Conservation (phyloP, 495 filamentous ascomycete species). For the Apiosordaria backusii region DNA sequence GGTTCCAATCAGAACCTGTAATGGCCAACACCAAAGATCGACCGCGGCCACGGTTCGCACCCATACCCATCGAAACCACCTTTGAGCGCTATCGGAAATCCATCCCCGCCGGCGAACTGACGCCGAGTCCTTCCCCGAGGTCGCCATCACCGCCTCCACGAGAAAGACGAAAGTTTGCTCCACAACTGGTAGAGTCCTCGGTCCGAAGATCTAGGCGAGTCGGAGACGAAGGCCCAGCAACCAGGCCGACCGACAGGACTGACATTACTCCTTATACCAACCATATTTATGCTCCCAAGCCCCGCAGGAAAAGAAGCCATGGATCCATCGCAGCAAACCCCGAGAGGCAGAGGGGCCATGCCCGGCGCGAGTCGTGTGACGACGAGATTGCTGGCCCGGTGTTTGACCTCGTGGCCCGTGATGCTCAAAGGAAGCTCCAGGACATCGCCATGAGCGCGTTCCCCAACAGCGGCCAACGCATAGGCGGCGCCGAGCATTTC, state of each 20-base stretch:
- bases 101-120: slow-evolving; percentile 44
- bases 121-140: slow-evolving; percentile 50
- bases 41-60: slow-evolving; percentile 50
- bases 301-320: slow-evolving; percentile 30
- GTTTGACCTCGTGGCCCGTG: slow-evolving; percentile 68
- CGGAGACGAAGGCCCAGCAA: slow-evolving; percentile 50
- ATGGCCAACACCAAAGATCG: slow-evolving; percentile 30
- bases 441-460: slow-evolving; percentile 49
- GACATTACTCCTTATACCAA: slow-evolving; percentile 57
- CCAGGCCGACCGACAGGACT: slow-evolving; percentile 52
- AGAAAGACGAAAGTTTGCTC: slow-evolving; percentile 52
- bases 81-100: slow-evolving; percentile 50
- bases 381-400: slow-evolving; percentile 70
- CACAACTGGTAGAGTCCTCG: slow-evolving; percentile 66
- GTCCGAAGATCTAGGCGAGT: slow-evolving; percentile 52
- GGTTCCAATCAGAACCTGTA: slow-evolving; percentile 4
- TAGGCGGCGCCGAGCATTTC: slow-evolving; percentile 53
- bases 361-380: slow-evolving; percentile 60
- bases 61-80: slow-evolving; percentile 59
- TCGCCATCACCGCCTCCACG: slow-evolving; percentile 31
- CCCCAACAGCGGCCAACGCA: slow-evolving; percentile 44
- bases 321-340: slow-evolving; percentile 23
- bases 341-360: slow-evolving; percentile 25
- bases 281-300: slow-evolving; percentile 53
- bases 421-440: slow-evolving; percentile 65